Conservation (phyloP, 2,329 filamentous ascomycete species). For the Thielaviopsis ethacetica region DNA sequence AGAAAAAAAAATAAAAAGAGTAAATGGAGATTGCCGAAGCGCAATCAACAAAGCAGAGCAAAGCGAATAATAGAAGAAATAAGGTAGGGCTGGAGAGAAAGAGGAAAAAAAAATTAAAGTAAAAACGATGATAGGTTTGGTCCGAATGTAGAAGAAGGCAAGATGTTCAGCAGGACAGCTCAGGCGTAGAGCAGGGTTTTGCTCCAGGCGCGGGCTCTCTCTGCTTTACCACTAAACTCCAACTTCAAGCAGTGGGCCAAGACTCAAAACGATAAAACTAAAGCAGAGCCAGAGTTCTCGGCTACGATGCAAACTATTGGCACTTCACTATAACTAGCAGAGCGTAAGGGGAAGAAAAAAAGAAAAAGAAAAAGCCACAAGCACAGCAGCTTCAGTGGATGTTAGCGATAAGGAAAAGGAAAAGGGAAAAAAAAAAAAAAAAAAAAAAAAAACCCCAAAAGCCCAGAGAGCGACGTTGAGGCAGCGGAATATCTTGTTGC, state of each 20-base stretch:
- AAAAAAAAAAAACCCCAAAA: not conserved
- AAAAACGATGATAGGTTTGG: not conserved
- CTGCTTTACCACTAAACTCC: not conserved
- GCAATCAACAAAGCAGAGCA: not conserved
- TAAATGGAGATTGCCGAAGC: not conserved
- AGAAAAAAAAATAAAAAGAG: not conserved
- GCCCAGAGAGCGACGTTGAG: not conserved
- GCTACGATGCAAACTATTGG: not conserved
- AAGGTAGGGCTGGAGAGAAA: not conserved
- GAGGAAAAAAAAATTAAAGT: not conserved
- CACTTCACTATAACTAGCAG: not conserved
- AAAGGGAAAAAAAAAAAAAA: not conserved
- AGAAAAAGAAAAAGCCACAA: not conserved
- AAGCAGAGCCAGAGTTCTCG: not conserved
- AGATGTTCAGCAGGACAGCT: constrained; percentile 6
- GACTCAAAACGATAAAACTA: not conserved
- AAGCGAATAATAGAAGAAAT: not conserved
- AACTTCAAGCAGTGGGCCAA: not conserved
- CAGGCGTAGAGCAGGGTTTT: constrained; percentile 9
- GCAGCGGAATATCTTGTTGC: not conserved
- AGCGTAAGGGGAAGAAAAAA: not conserved
- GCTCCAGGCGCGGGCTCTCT: constrained; percentile 8
- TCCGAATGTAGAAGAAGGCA: not conserved
- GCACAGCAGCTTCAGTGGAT: not conserved
- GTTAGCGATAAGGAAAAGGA: not conserved